phyloP scores from a whole-genome alignment of 306 rosid genomes.

The Betula pendula region DNA sequence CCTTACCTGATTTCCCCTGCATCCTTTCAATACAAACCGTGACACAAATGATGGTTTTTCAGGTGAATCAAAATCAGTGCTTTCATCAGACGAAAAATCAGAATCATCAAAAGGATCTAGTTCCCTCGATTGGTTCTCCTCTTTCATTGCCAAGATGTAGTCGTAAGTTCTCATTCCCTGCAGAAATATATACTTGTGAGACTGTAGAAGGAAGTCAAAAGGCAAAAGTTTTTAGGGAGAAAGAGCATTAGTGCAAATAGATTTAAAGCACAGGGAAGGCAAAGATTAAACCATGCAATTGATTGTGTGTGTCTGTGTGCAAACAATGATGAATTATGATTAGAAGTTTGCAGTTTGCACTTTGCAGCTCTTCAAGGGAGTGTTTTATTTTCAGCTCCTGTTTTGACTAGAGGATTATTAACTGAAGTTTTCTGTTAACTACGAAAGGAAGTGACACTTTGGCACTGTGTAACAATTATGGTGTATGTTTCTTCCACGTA shows the following conservation, averaged over 20 bases:
- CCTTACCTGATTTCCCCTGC: conserved; percentile 46
- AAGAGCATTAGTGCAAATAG: not conserved
- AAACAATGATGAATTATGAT: not conserved
- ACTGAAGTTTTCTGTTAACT: not conserved
- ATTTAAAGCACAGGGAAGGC: not conserved
- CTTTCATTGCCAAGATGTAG: conserved; percentile 91
- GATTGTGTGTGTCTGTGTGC: too few relatives aligned
- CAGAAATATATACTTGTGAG: conserved; percentile 12
- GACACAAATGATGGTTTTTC: conserved; percentile 70
- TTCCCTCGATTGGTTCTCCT: conserved; percentile 64
- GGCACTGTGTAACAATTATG: not conserved
- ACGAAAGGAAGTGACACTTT: not conserved
- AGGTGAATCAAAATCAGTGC: conserved; percentile 82
- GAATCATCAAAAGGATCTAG: conserved; percentile 67
- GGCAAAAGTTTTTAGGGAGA: not conserved
- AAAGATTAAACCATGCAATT: not conserved
- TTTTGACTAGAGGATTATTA: not conserved
- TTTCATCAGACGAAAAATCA: conserved; percentile 78
- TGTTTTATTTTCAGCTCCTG: not conserved
- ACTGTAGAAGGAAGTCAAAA: conserved; percentile 18
- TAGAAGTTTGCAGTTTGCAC: not conserved
- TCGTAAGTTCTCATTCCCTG: conserved; percentile 98
- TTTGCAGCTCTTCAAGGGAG: not conserved
- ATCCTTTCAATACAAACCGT: conserved; percentile 63
- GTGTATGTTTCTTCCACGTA: not conserved